These are phyloP conservation scores for Halophytophthora polymorphica DNA, from an alignment of 352 stramenopile species.

Conservation along the genomic window DNA sequence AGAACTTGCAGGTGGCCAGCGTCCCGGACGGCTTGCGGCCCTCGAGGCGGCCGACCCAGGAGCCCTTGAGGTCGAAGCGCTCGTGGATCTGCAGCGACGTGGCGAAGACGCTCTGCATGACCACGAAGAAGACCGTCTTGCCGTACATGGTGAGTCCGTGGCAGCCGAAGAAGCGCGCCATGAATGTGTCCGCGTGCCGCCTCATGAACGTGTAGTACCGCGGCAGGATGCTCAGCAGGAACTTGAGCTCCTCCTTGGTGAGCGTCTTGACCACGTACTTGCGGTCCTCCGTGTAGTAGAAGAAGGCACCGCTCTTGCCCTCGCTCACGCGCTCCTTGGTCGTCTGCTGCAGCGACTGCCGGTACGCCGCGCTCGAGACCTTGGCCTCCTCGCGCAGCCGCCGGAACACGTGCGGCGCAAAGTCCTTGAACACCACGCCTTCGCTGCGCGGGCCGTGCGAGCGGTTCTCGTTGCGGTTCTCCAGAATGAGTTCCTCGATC, in stretches of 20 bases:
- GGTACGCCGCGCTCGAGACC: constrained; percentile 63
- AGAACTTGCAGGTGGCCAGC: constrained; percentile 72
- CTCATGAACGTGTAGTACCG: constrained; percentile 71
- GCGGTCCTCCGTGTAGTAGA: constrained; percentile 81
- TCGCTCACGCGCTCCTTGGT: constrained; percentile 80
- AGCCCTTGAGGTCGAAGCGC: constrained; percentile 82
- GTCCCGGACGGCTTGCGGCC: constrained; percentile 70
- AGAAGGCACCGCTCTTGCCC: constrained; percentile 80
- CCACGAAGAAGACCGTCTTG: constrained; percentile 83
- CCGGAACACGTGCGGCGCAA: constrained; percentile 76
- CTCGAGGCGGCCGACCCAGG: constrained; percentile 78
- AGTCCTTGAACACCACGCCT: constrained; percentile 79
- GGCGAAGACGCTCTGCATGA: constrained; percentile 84
- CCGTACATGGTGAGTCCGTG: constrained; percentile 83
- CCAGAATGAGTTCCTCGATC: constrained; percentile 70
- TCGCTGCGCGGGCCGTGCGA: constrained; percentile 35
- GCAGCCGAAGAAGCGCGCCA: constrained; percentile 78
- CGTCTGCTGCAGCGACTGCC: constrained; percentile 62
- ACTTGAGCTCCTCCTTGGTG: constrained; percentile 70
- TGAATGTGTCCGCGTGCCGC: constrained; percentile 68
- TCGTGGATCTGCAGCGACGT: constrained; percentile 78
- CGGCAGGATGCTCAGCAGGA: constrained; percentile 66
- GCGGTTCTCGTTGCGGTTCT: constrained; percentile 58
- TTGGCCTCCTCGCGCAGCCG: constrained; percentile 59
- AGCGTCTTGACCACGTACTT: constrained; percentile 87